These are phyloP conservation scores for Corchorus olitorius DNA, from an alignment of 345 rosid species.

Conservation along the genomic window DNA sequence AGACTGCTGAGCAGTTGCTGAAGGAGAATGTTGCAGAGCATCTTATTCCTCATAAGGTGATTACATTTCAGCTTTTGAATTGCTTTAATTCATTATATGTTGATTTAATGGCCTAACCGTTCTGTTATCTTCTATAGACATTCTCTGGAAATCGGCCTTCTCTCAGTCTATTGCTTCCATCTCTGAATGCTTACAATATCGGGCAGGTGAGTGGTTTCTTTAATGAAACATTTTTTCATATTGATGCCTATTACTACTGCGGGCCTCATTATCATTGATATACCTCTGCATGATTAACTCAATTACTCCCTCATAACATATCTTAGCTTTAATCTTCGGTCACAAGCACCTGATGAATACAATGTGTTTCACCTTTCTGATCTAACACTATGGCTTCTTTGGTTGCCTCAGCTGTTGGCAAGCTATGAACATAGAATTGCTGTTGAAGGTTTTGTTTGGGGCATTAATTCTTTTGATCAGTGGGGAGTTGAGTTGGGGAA, in stretches of 20 bases:
- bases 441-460: conserved; percentile 95
- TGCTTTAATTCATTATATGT: neutral
- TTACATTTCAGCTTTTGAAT: conserved; percentile 15
- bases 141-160: conserved; percentile 94
- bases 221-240: neutral
- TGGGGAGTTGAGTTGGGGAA: conserved; percentile 99
- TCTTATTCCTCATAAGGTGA: conserved; percentile 95
- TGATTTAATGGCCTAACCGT: conserved; percentile 14
- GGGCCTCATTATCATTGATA: neutral
- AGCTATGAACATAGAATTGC: conserved; percentile 95
- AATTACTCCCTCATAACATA: neutral
- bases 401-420: conserved; percentile 66
- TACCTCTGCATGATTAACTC: neutral
- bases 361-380: neutral
- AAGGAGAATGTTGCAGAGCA: conserved; percentile 71
- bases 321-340: conserved; percentile 5
- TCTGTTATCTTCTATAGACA: conserved; percentile 48
- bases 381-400: conserved; percentile 5
- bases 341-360: neutral
- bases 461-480: conserved; percentile 97
- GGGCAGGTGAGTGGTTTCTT: conserved; percentile 67
- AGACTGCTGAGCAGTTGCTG: conserved; percentile 86
- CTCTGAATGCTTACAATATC: conserved; percentile 70
- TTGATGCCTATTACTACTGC: neutral
- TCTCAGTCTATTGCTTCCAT: conserved; percentile 84